Percentiles rank a stretch among this genome's conserved stretches.
These are phyloP conservation scores for Naganishia sp. DNA, from an alignment of 1,284 basidiomycete genomes.

Conservation along the genomic window DNA sequence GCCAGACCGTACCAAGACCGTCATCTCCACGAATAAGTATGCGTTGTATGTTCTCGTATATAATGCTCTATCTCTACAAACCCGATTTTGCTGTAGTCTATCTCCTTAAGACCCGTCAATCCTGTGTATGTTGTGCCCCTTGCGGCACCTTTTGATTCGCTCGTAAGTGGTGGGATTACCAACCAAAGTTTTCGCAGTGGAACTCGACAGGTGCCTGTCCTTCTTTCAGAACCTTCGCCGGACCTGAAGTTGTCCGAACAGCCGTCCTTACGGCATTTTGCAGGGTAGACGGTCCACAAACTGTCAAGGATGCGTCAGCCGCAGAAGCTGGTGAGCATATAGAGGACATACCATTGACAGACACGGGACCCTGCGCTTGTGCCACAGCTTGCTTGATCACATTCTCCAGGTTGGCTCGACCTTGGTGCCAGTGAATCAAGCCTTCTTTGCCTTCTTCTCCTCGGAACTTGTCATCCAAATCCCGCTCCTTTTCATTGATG, in stretches of 20 bases:
- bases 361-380: constrained; percentile 30
- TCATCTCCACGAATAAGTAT: no score
- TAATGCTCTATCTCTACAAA: no score
- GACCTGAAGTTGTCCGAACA: constrained; percentile 32
- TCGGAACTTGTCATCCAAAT: constrained; percentile 24
- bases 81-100: no score
- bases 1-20: no score
- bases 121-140: not conserved
- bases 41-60: no score
- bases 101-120: not conserved
- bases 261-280: constrained; percentile 35
- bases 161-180: constrained; percentile 22
- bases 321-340: not conserved
- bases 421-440: constrained; percentile 16
- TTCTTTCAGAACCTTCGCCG: constrained; percentile 31
- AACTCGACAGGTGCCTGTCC: constrained; percentile 38
- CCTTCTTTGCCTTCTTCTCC: constrained; percentile 7
- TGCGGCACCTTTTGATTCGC: not conserved
- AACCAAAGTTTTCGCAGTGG: constrained; percentile 41
- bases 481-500: constrained; percentile 15
- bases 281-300: constrained; percentile 40
- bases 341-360: constrained; percentile 33
- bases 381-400: constrained; percentile 33
- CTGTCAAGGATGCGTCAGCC: constrained; percentile 22
- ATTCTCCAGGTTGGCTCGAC: constrained; percentile 35